A percentile compares a stretch with the other conserved stretches of the same genome.
Conservation (phyloP, 2,329 filamentous ascomycete genomes). For the Cercospora janseana region DNA sequence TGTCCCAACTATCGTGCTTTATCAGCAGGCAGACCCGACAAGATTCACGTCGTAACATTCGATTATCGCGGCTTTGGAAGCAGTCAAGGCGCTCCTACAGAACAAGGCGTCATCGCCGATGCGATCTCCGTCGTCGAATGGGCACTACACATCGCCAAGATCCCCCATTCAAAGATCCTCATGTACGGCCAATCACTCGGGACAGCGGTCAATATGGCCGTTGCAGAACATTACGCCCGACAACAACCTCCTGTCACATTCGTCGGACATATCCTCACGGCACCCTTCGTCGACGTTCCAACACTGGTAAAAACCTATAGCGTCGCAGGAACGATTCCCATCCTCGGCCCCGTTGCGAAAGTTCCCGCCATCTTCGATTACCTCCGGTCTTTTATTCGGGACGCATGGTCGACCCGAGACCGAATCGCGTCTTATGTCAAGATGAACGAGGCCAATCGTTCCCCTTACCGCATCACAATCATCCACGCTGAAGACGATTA, state of each 20-base stretch:
- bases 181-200: conserved; percentile 61
- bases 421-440: conserved; percentile 49
- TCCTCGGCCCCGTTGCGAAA: conserved; percentile 52
- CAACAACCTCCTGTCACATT: conserved; percentile 50
- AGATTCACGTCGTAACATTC: conserved; percentile 58
- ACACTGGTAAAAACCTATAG: conserved; percentile 57
- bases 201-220: conserved; percentile 51
- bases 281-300: conserved; percentile 57
- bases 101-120: conserved; percentile 55
- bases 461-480: conserved; percentile 48
- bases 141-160: conserved; percentile 52
- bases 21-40: conserved; percentile 50
- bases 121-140: conserved; percentile 55
- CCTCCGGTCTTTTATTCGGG: conserved; percentile 49
- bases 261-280: conserved; percentile 56
- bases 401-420: conserved; percentile 53
- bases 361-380: conserved; percentile 49
- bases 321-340: conserved; percentile 54
- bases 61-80: conserved; percentile 63
- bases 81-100: conserved; percentile 55
- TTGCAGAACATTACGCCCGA: conserved; percentile 46
- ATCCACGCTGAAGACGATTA: conserved; percentile 55
- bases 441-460: conserved; percentile 34
- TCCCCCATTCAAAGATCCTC: conserved; percentile 57
- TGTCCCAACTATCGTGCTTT: conserved; percentile 57